These are phyloP conservation scores for Monoraphidium neglectum DNA, from an alignment of 139 green algal genomes.

Conservation along the genomic window DNA sequence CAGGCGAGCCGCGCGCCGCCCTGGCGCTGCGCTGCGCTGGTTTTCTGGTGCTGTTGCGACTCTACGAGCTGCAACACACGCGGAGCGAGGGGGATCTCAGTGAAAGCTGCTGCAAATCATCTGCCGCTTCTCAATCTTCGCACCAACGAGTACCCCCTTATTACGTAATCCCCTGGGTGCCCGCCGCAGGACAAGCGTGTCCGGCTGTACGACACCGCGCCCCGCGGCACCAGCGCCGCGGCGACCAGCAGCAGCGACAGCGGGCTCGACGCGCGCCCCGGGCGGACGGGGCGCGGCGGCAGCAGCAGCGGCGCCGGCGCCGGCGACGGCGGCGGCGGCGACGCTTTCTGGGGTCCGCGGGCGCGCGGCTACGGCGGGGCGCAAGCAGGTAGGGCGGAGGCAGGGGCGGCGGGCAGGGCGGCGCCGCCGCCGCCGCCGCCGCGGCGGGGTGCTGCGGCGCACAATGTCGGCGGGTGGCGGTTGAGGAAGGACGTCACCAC, in stretches of 20 bases:
- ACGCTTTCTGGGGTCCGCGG: neutral
- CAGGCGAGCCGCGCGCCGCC: neutral
- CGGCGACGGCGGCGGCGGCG: neutral
- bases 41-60: no score
- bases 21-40: no score
- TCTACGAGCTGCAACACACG: no score
- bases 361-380: no score
- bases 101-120: no score
- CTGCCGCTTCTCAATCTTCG: no score
- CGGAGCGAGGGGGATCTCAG: no score
- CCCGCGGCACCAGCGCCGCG: neutral
- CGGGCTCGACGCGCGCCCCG: neutral
- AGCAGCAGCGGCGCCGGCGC: neutral
- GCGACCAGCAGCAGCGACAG: neutral
- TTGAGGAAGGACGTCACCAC: constrained; percentile 79
- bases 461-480: constrained; percentile 47
- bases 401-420: no score
- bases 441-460: neutral
- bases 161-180: neutral
- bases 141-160: no score
- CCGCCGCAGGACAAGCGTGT: constrained; percentile 67
- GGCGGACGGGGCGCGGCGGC: neutral
- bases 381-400: no score
- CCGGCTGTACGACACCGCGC: constrained; percentile 71
- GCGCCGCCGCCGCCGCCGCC: neutral